These are phyloP conservation scores for Fusarium coffeatum DNA, from an alignment of 2,329 filamentous ascomycete genomes.

Conservation along the genomic window DNA sequence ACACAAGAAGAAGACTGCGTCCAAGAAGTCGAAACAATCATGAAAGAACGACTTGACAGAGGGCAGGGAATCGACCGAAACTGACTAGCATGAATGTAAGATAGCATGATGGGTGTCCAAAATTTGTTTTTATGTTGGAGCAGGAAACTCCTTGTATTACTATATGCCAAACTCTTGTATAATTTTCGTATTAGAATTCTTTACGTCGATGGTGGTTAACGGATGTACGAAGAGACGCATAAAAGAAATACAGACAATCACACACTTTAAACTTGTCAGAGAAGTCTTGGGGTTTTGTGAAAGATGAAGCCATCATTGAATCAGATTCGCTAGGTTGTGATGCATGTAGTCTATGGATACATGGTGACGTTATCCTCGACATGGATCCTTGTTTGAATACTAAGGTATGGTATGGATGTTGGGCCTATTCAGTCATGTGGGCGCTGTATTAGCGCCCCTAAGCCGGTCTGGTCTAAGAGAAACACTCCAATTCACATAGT, in stretches of 20 bases:
- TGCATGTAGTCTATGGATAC: background rate
- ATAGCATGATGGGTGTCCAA: background rate
- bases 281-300: background rate
- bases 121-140: conserved; percentile 9
- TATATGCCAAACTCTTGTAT: conserved; percentile 19
- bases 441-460: conserved; percentile 17
- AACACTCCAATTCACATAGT: background rate
- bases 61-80: background rate
- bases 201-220: background rate
- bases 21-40: background rate
- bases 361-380: conserved; percentile 33
- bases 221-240: conserved; percentile 1
- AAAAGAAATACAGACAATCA: background rate
- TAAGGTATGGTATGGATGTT: background rate
- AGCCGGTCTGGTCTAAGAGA: conserved; percentile 9
- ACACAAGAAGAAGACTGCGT: background rate
- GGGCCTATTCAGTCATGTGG: conserved; percentile 36
- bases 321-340: background rate
- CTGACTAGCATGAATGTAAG: background rate
- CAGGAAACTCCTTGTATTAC: conserved; percentile 26
- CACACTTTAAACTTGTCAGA: background rate
- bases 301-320: background rate
- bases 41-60: background rate
- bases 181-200: conserved; percentile 20
- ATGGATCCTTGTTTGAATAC: background rate